Base-by-base conservation (phyloP, 768 basidiomycete genomes). In the Leccinum subtestaceum region DNA sequence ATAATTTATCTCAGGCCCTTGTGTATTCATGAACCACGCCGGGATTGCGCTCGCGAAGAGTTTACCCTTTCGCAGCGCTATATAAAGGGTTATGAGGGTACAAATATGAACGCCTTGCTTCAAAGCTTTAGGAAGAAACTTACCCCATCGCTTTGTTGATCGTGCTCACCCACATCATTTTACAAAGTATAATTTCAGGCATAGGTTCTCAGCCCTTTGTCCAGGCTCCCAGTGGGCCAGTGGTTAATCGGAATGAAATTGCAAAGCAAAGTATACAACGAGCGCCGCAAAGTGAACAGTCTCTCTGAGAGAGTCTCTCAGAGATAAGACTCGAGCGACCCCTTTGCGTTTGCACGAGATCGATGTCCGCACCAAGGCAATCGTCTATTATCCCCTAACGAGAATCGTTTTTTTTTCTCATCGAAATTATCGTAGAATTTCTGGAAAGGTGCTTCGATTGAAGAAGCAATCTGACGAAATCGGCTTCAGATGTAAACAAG, bases 121-220 rank as follows among this genome's bases (percentile, higher is more conserved):
- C 27, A 27, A 80, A 88, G 46, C 80, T 92, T 52, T 99, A 96
- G 97, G 91, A 98, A 67, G 74, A 83, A 52, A 85, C 89, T 45
- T 88, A 90, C 65, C 74, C 76, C 5, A 71, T 83, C 69, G 19
- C 66, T 19, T 74, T 84, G 25, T 81, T 88, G 55, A 83, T 93
- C 58, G 93, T 94, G 19, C 77, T 98, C 36, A 97, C 96, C 12
- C 97, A 99, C 74, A 99, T 96, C 0, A 98, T 97, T 91, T 95
- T 6, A 91, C 91, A 2, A 82, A 29, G 86, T 83, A 0, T 98
- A 98, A 75, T 95, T 93, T 78, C 81, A 84, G 75, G 94, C 84
- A 69, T 47, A 59, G 57, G 17, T 63, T 31, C 31, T 11, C 31
- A 4, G 31, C 31, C 31, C 29, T 27, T 29, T 29, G 29, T 31